These are phyloP conservation scores for Cyathus striatus DNA, from an alignment of 768 basidiomycete species.

Conservation along the genomic window DNA sequence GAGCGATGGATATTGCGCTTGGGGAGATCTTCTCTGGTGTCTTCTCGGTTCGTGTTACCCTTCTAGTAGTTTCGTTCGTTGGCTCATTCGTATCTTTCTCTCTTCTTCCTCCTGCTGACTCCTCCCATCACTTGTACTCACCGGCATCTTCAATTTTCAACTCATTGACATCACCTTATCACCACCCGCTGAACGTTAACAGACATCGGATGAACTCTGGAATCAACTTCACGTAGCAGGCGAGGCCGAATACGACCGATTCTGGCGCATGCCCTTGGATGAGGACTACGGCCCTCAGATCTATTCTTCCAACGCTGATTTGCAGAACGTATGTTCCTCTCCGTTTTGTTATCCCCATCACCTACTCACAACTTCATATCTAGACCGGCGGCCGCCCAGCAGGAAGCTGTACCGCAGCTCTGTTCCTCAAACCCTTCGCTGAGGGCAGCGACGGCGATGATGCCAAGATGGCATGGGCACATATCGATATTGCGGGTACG, in stretches of 20 bases:
- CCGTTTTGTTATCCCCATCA: neutral
- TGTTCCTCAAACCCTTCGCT: slow-evolving; percentile 83
- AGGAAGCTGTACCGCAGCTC: slow-evolving; percentile 76
- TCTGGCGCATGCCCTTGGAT: slow-evolving; percentile 90
- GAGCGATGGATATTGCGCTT: slow-evolving; percentile 67
- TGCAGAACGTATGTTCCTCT: slow-evolving; percentile 56
- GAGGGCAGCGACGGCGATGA: slow-evolving; percentile 61
- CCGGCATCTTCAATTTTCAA: no score
- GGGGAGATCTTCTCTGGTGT: slow-evolving; percentile 78
- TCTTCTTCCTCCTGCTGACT: no score
- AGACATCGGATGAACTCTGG: slow-evolving; percentile 80
- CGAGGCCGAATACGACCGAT: slow-evolving; percentile 69
- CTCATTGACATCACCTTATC: neutral
- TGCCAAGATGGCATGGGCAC: slow-evolving; percentile 72
- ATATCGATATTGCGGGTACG: slow-evolving; percentile 77
- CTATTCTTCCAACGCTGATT: slow-evolving; percentile 70
- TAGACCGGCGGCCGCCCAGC: slow-evolving; percentile 70
- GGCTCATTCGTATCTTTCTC: no score
- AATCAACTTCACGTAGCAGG: slow-evolving; percentile 62
- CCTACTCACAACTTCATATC: neutral
- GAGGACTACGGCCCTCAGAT: slow-evolving; percentile 80
- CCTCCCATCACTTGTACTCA: no score
- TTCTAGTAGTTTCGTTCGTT: neutral
- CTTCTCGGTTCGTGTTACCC: slow-evolving; percentile 46
- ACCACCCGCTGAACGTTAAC: neutral